Percentiles rank a stretch among this genome's conserved stretches.
These are phyloP conservation scores for Salix purpurea DNA, from an alignment of 345 rosid species.

Conservation along the genomic window DNA sequence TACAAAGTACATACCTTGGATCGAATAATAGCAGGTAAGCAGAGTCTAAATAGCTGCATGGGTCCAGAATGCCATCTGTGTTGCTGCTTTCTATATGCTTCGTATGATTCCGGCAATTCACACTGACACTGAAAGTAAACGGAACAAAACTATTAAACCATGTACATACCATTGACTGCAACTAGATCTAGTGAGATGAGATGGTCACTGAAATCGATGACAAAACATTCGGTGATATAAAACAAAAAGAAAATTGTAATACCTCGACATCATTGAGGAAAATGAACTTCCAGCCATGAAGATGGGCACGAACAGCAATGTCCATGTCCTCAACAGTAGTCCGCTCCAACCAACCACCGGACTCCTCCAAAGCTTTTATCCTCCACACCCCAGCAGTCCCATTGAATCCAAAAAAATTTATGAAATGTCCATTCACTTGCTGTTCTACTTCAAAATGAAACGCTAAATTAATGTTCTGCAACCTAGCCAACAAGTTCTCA, in stretches of 20 bases:
- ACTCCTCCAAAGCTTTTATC: constrained; percentile 82
- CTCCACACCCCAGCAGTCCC: constrained; percentile 99
- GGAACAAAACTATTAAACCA: neutral
- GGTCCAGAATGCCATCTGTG: constrained; percentile 99
- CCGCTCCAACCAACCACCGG: constrained; percentile 97
- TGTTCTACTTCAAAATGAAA: constrained; percentile 97
- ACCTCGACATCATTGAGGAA: constrained; percentile 91
- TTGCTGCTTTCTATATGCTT: constrained; percentile 91
- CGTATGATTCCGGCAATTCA: constrained; percentile 89
- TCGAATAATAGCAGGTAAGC: constrained; percentile 66
- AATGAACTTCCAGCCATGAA: constrained; percentile 84
- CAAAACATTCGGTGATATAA: neutral
- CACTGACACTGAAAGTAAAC: constrained; percentile 64
- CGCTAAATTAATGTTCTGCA: constrained; percentile 80
- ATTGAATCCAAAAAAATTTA: constrained; percentile 88
- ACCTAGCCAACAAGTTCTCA: constrained; percentile 79
- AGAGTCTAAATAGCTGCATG: constrained; percentile 91
- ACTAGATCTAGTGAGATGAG: neutral
- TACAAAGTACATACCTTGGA: constrained; percentile 48
- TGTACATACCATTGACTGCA: neutral
- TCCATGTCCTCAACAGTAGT: constrained; percentile 98
- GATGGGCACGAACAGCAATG: constrained; percentile 95
- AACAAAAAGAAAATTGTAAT: neutral
- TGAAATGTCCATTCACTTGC: constrained; percentile 79
- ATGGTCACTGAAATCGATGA: neutral